phyloP scores from a whole-genome alignment of 352 stramenopile genomes.

The Pythium biforme region DNA sequence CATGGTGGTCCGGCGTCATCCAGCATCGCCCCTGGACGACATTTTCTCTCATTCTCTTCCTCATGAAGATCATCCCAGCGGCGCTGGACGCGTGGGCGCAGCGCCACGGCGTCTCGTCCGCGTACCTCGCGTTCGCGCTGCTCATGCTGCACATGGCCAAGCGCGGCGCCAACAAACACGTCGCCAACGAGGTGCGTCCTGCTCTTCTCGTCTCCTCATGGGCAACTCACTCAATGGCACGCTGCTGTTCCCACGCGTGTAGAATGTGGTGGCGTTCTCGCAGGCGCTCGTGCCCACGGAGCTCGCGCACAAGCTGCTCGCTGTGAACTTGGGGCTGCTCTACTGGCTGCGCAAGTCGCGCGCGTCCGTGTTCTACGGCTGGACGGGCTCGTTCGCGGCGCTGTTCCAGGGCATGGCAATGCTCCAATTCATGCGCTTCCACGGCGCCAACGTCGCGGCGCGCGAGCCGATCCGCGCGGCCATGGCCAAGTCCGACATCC shows the following conservation, averaged over 20 bases:
- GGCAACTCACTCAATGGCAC: neutral
- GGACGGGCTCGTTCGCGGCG: conserved; percentile 46
- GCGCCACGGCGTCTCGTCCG: conserved; percentile 24
- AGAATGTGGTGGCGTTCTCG: conserved; percentile 50
- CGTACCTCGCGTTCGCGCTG: conserved; percentile 28
- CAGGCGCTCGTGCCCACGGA: conserved; percentile 54
- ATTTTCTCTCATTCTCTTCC: neutral
- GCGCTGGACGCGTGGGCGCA: conserved; percentile 15
- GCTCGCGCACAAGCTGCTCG: conserved; percentile 57
- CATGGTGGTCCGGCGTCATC: conserved; percentile 9
- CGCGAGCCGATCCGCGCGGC: conserved; percentile 43
- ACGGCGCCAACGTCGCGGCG: conserved; percentile 40
- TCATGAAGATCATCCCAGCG: conserved; percentile 29
- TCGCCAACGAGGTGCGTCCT: conserved; percentile 21
- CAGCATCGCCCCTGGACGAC: neutral
- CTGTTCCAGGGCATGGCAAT: conserved; percentile 50
- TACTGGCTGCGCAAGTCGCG: conserved; percentile 47
- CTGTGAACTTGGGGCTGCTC: conserved; percentile 43
- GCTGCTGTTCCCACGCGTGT: neutral
- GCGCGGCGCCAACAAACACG: conserved; percentile 25
- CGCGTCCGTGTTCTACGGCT: conserved; percentile 38
- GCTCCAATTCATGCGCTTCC: conserved; percentile 38
- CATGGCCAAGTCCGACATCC: conserved; percentile 38
- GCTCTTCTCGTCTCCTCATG: neutral
- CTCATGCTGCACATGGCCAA: conserved; percentile 30